Evolutionary conservation across 2,329 filamentous ascomycete genomes (phyloP).

Genomic region (Sporothrix globosa): DNA sequence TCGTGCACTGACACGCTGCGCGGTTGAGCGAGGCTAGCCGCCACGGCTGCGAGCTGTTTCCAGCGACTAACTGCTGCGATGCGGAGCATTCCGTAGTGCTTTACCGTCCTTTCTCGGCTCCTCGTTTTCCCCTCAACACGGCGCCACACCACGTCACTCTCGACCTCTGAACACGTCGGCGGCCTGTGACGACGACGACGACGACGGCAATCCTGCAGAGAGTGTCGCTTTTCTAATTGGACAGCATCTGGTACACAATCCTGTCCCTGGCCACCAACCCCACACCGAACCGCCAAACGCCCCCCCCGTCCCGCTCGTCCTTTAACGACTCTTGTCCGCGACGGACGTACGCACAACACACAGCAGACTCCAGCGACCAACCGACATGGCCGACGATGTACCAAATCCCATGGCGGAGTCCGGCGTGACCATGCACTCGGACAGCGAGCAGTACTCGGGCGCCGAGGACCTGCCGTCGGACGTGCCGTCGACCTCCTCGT

Average conservation of each 20-base stretch:
- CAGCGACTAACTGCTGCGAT: not conserved
- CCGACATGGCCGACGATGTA: conserved; percentile 54
- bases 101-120: conserved; percentile 10
- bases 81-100: conserved; percentile 3
- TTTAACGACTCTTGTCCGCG: not conserved
- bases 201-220: not conserved
- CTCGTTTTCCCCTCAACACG: conserved; percentile 13
- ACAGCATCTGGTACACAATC: no score
- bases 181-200: conserved; percentile 4
- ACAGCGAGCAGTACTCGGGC: conserved; percentile 80
- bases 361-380: no score
- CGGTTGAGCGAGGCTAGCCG: conserved; percentile 1
- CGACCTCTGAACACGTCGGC: not conserved
- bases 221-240: not conserved
- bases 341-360: not conserved
- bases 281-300: no score
- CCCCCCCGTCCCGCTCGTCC: no score
- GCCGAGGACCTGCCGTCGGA: conserved; percentile 66
- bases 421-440: conserved; percentile 75
- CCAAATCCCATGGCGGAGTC: conserved; percentile 67
- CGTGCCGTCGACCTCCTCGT: conserved; percentile 53
- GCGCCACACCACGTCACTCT: not conserved
- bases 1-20: not conserved
- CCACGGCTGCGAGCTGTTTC: not conserved
- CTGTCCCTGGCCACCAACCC: no score